These are phyloP conservation scores for Penicillium ucsense DNA, from an alignment of 495 filamentous ascomycete species.

Conservation along the genomic window DNA sequence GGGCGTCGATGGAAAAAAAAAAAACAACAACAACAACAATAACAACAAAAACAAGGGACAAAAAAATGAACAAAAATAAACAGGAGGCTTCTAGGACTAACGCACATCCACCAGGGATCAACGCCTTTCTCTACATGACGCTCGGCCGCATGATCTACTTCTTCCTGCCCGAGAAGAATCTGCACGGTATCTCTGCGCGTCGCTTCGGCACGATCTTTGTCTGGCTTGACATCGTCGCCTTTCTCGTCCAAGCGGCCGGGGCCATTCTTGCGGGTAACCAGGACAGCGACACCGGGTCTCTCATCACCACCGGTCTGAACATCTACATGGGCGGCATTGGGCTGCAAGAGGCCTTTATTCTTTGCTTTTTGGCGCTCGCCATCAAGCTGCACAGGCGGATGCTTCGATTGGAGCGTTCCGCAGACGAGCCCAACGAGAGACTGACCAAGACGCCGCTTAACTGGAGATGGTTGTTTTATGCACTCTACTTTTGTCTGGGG, in stretches of 20 bases:
- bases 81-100: not conserved
- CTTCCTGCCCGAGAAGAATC: conserved; percentile 24
- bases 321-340: conserved; percentile 46
- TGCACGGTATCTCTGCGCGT: conserved; percentile 35
- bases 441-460: conserved; percentile 7
- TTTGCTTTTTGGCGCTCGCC: conserved; percentile 39
- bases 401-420: conserved; percentile 30
- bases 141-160: conserved; percentile 50
- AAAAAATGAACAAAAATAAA: too few relatives aligned
- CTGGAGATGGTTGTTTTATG: conserved; percentile 38
- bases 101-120: conserved; percentile 22
- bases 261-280: conserved; percentile 20
- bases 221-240: conserved; percentile 50
- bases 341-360: conserved; percentile 50
- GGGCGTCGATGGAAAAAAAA: too few relatives aligned
- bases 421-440: conserved; percentile 1
- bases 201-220: conserved; percentile 44
- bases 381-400: conserved; percentile 37
- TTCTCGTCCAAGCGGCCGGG: conserved; percentile 52
- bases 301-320: conserved; percentile 37
- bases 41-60: too few relatives aligned
- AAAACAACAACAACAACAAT: too few relatives aligned
- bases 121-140: conserved; percentile 63
- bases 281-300: conserved; percentile 1
- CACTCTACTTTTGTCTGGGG: conserved; percentile 39